Percentiles rank a stretch among this genome's conserved stretches.
Conservation (phyloP, 2,329 filamentous ascomycete species). For the Verticillium alfalfae region DNA sequence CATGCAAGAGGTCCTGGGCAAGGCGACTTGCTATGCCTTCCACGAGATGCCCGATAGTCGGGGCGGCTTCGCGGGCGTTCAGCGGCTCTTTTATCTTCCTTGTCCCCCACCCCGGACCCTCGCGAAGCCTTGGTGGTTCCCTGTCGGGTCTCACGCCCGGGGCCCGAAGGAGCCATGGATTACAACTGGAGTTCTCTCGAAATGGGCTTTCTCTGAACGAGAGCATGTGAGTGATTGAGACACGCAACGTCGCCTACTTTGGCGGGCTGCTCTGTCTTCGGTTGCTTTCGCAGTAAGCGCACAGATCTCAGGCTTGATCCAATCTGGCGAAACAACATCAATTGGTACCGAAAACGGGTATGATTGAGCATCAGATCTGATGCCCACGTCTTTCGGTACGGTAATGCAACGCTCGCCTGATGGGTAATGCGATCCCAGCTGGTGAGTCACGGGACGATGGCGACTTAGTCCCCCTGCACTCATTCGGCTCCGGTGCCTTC, state of each 20-base stretch:
- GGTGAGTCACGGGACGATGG: background rate
- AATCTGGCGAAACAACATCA: background rate
- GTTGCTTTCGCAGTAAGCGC: background rate
- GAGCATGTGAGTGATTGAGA: no score
- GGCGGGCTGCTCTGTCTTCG: no score
- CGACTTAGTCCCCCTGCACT: background rate
- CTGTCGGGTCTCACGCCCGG: conserved; percentile 3
- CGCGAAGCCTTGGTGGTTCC: background rate
- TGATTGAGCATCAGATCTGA: background rate
- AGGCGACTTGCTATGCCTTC: conserved; percentile 21
- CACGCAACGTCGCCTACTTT: no score
- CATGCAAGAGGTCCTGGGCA: conserved; percentile 25
- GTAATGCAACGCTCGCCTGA: background rate
- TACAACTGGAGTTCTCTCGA: conserved; percentile 10
- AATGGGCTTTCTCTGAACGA: conserved; percentile 7
- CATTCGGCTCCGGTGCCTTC: background rate
- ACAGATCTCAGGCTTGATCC: background rate
- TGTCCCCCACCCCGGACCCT: conserved; percentile 9
- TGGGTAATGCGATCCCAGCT: background rate
- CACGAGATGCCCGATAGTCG: conserved; percentile 11
- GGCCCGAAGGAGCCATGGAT: conserved; percentile 5
- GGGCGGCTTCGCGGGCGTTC: conserved; percentile 1
- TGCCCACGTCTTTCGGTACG: background rate
- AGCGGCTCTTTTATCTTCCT: conserved; percentile 1
- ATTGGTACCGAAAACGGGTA: background rate